Evolutionary conservation across 768 basidiomycete genomes (phyloP).

Genomic region (Suillus brevipes): DNA sequence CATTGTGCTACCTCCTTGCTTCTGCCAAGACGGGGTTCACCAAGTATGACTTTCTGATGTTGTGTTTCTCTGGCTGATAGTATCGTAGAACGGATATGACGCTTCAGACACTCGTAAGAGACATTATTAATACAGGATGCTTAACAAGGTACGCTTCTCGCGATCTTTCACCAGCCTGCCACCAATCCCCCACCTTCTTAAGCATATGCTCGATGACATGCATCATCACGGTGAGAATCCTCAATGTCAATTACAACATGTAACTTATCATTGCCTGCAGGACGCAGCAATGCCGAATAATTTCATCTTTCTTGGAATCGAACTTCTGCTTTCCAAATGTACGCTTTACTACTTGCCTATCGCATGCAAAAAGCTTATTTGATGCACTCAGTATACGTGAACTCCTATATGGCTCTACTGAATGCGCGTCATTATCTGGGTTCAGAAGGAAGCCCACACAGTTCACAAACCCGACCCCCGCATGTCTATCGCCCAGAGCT

Average conservation of each 20-base stretch:
- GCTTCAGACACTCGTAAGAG: not conserved
- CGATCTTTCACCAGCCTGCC: not conserved
- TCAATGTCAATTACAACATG: not conserved
- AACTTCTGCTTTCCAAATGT: conserved; percentile 56
- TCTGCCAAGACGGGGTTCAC: not conserved
- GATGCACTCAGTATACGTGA: conserved; percentile 47
- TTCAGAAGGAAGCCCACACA: not conserved
- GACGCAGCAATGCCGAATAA: conserved; percentile 55
- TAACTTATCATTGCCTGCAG: conserved; percentile 8
- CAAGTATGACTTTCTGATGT: not conserved
- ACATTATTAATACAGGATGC: not conserved
- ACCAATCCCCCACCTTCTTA: not conserved
- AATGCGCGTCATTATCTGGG: not conserved
- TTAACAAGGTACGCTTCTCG: not conserved
- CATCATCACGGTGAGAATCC: not conserved
- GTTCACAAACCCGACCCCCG: not conserved
- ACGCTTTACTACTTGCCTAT: conserved; percentile 17
- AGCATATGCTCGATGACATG: not conserved
- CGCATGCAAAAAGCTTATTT: not conserved
- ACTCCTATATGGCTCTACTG: conserved; percentile 51
- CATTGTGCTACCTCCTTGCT: conserved; percentile 1
- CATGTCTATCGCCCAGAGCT: not conserved
- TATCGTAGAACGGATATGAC: not conserved
- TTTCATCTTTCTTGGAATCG: conserved; percentile 55
- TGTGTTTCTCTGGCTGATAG: not conserved